Evolutionary conservation across 2,329 filamentous ascomycete genomes (phyloP).

Genomic region (Orbilia oligospora): DNA sequence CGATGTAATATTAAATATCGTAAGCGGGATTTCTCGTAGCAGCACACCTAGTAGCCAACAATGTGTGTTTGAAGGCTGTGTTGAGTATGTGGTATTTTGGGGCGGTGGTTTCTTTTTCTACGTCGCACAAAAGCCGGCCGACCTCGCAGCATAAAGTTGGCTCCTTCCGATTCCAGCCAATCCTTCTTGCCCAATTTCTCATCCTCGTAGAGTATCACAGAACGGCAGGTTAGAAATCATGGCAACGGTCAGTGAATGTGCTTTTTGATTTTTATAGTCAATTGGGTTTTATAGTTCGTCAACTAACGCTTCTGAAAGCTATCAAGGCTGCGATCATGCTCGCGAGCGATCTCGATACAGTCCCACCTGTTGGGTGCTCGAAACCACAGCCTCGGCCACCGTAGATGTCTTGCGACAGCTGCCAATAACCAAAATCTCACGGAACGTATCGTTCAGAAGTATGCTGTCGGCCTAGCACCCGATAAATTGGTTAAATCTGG

Average conservation of each 20-base stretch:
- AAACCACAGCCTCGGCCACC: slow-evolving; percentile 22
- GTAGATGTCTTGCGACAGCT: slow-evolving; percentile 67
- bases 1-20: background rate
- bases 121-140: slow-evolving; percentile 34
- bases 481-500: slow-evolving; percentile 83
- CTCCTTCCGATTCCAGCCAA: slow-evolving; percentile 37
- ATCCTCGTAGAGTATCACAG: slow-evolving; percentile 36
- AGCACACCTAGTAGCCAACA: background rate
- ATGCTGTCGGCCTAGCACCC: slow-evolving; percentile 80
- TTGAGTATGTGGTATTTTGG: slow-evolving; percentile 3
- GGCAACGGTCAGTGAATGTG: slow-evolving; percentile 47
- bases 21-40: background rate
- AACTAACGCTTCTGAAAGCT: slow-evolving; percentile 51
- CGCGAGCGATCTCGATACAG: slow-evolving; percentile 30
- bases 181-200: slow-evolving; percentile 51
- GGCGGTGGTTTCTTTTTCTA: slow-evolving; percentile 25
- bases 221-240: slow-evolving; percentile 32
- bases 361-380: slow-evolving; percentile 27
- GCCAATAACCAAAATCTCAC: slow-evolving; percentile 78
- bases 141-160: slow-evolving; percentile 37
- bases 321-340: slow-evolving; percentile 47
- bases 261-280: background rate
- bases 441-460: slow-evolving; percentile 90
- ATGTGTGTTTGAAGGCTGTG: background rate
- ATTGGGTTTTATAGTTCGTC: slow-evolving; percentile 17